Evolutionary conservation across 2,329 filamentous ascomycete genomes (phyloP).

Genomic region (Botryotinia calthae): DNA sequence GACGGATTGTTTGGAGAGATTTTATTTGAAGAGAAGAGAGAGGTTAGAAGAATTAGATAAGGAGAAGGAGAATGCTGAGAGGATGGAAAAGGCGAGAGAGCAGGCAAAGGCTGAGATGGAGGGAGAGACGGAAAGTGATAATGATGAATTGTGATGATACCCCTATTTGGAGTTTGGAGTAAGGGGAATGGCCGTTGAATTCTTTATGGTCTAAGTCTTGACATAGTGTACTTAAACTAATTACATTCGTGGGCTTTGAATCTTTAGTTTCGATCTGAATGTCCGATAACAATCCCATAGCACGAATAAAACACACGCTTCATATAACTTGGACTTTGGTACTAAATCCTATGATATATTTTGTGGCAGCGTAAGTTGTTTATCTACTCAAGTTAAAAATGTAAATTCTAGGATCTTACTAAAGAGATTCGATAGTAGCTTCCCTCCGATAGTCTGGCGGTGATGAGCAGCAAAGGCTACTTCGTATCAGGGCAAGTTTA

Average conservation of each 20-base stretch:
- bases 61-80: background rate
- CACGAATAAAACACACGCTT: background rate
- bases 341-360: too few relatives aligned
- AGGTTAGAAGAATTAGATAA: slow-evolving; percentile 24
- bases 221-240: background rate
- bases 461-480: too few relatives aligned
- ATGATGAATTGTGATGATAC: slow-evolving; percentile 12
- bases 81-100: background rate
- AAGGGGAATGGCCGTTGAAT: background rate
- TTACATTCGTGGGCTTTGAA: background rate
- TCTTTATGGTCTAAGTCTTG: background rate
- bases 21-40: slow-evolving; percentile 64
- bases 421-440: background rate
- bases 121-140: slow-evolving; percentile 6
- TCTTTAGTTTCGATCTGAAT: background rate
- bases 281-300: background rate
- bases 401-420: too few relatives aligned
- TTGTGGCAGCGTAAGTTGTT: too few relatives aligned
- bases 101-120: background rate
- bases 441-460: background rate
- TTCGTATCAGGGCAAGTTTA: background rate
- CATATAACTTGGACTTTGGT: background rate
- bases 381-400: too few relatives aligned
- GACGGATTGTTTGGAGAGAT: slow-evolving; percentile 72
- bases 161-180: background rate